phyloP scores from a whole-genome alignment of 768 basidiomycete genomes.

The Auricularia sp. region DNA sequence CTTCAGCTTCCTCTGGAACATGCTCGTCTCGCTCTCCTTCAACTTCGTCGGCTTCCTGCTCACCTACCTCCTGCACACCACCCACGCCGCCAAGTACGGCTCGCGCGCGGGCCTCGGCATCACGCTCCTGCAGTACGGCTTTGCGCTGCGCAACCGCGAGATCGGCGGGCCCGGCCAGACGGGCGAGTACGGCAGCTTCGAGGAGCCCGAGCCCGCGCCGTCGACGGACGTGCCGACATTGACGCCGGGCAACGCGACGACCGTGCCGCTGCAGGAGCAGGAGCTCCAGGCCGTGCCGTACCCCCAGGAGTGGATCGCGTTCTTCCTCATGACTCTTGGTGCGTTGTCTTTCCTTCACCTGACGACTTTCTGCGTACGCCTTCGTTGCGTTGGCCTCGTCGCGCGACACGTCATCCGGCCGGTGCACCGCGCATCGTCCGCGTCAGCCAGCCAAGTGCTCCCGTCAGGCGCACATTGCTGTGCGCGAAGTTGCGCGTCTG shows the following conservation, averaged over 20 bases:
- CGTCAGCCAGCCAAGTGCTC: too few species aligned
- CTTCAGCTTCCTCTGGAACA: constrained; percentile 71
- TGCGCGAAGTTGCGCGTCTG: background rate
- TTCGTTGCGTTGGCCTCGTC: too few species aligned
- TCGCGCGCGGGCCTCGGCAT: constrained; percentile 92
- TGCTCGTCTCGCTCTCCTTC: constrained; percentile 89
- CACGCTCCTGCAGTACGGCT: constrained; percentile 87
- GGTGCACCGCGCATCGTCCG: too few species aligned
- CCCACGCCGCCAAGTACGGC: constrained; percentile 89
- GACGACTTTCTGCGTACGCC: constrained; percentile 39
- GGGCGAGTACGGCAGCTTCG: background rate
- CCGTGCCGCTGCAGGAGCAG: background rate
- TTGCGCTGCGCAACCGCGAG: constrained; percentile 35
- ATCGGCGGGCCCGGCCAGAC: background rate
- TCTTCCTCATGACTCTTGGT: constrained; percentile 83
- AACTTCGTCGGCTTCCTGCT: constrained; percentile 90
- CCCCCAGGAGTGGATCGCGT: constrained; percentile 82
- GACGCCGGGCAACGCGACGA: background rate
- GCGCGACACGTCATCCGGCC: too few species aligned
- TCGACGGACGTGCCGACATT: constrained; percentile 17
- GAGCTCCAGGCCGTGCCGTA: constrained; percentile 11
- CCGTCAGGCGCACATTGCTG: background rate
- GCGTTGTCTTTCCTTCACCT: constrained; percentile 75
- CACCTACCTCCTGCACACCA: constrained; percentile 85
- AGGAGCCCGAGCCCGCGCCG: constrained; percentile 11